A percentile compares a stretch with the other conserved stretches of the same genome.
phyloP scores from a whole-genome alignment of 805 yeast genomes.

The Metschnikowia henanensis region DNA sequence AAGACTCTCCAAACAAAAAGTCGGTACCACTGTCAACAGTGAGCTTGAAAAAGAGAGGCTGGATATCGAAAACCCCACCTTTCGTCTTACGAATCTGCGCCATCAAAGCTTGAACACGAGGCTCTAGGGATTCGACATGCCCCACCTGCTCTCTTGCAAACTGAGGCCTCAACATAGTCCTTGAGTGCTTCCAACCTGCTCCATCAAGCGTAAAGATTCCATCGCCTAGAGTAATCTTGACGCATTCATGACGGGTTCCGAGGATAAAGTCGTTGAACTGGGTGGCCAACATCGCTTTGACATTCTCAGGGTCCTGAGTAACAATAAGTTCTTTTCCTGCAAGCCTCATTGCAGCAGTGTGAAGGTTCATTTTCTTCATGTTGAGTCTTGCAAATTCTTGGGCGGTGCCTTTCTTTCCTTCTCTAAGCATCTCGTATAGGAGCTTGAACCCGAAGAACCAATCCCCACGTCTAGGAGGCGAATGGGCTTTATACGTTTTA shows the following conservation, averaged over 20 bases:
- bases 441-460: constrained; percentile 13
- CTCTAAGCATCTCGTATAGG: constrained; percentile 5
- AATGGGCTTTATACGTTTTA: constrained; percentile 9
- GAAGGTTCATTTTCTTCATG: constrained; percentile 3
- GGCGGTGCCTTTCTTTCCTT: constrained; percentile 10
- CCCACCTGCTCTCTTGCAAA: constrained; percentile 29
- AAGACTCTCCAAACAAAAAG: constrained; percentile 20
- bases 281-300: constrained; percentile 30
- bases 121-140: constrained; percentile 27
- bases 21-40: constrained; percentile 21
- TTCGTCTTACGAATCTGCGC: constrained; percentile 15
- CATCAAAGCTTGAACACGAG: constrained; percentile 21
- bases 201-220: constrained; percentile 31
- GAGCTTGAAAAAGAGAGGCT: constrained; percentile 18
- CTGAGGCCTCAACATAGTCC: constrained; percentile 30
- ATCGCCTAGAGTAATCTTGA: constrained; percentile 25
- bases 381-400: constrained; percentile 11
- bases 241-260: constrained; percentile 24
- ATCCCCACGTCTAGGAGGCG: constrained; percentile 13
- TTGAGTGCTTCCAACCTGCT: constrained; percentile 29
- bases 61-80: constrained; percentile 15
- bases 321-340: constrained; percentile 11
- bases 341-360: constrained; percentile 9
- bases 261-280: constrained; percentile 27
- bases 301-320: constrained; percentile 25